These are phyloP conservation scores for Fusarium cicatricum DNA, from an alignment of 2,329 filamentous ascomycete species.

Conservation along the genomic window DNA sequence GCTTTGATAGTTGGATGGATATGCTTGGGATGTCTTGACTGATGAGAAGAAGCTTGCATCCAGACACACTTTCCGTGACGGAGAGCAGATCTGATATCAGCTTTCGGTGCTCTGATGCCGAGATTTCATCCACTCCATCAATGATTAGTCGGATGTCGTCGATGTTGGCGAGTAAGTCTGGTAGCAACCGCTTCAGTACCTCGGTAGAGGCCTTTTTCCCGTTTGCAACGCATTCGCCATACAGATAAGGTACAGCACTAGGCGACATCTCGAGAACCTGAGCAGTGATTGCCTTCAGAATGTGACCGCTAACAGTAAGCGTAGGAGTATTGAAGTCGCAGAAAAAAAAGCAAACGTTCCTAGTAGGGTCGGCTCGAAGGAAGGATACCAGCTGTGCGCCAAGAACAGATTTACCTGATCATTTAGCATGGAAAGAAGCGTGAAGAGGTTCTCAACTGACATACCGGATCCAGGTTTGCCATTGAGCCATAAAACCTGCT, in stretches of 20 bases:
- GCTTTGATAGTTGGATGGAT: too few relatives aligned
- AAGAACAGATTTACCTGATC: conserved; percentile 8
- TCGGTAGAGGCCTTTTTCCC: neutral
- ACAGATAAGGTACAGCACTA: neutral
- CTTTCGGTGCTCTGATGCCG: too few relatives aligned
- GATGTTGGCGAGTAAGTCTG: neutral
- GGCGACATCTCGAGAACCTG: neutral
- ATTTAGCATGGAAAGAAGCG: too few relatives aligned
- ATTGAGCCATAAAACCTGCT: conserved; percentile 3
- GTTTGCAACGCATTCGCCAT: neutral
- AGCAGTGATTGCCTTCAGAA: neutral
- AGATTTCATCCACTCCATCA: neutral
- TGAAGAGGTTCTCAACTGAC: too few relatives aligned
- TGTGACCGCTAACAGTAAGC: neutral
- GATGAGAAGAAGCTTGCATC: too few relatives aligned
- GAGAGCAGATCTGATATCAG: too few relatives aligned
- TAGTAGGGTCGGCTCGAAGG: neutral
- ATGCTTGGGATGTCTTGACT: too few relatives aligned
- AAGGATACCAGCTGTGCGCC: conserved; percentile 2
- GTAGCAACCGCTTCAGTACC: neutral
- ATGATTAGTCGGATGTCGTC: neutral
- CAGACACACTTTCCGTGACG: too few relatives aligned
- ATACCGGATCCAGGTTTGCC: conserved; percentile 14
- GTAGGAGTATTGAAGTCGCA: conserved; percentile 1
- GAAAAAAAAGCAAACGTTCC: conserved; percentile 3